Conservation (phyloP, 129 eudicot genomes). For the Centrapalus pauciflorus region DNA sequence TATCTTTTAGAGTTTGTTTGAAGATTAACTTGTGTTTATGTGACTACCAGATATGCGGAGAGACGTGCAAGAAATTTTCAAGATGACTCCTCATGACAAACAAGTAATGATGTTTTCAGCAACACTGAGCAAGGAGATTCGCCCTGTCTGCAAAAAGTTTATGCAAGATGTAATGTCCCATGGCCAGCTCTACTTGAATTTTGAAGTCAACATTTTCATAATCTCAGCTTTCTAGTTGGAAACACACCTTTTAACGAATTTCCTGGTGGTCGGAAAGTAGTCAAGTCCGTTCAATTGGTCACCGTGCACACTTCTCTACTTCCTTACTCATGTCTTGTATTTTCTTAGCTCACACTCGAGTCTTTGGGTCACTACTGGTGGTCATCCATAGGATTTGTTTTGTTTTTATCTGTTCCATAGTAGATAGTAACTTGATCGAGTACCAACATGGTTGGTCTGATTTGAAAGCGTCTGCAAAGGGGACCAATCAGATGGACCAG, state of each 20-base stretch:
- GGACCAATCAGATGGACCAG: constrained; percentile 47
- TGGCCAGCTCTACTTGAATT: constrained; percentile 78
- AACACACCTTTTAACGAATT: constrained; percentile 6
- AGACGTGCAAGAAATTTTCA: constrained; percentile 97
- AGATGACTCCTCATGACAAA: constrained; percentile 99
- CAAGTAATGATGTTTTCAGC: constrained; percentile 99
- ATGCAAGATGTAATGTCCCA: constrained; percentile 99
- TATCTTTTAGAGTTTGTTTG: not conserved
- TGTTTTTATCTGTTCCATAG: not conserved
- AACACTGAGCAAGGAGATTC: constrained; percentile 96
- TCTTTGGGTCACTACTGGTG: constrained; percentile 12
- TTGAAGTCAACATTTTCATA: constrained; percentile 55
- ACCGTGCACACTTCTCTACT: constrained; percentile 4
- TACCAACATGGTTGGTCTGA: constrained; percentile 28
- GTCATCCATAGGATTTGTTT: constrained; percentile 5
- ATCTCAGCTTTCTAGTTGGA: constrained; percentile 36
- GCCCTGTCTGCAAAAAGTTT: constrained; percentile 98
- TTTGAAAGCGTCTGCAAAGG: constrained; percentile 48
- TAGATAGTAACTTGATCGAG: constrained; percentile 23
- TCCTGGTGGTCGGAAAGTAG: constrained; percentile 19
- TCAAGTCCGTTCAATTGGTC: constrained; percentile 10
- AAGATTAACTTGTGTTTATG: not conserved
- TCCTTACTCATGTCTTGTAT: constrained; percentile 24
- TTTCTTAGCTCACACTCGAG: constrained; percentile 18
- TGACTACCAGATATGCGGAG: constrained; percentile 77